These are phyloP conservation scores for Pythium volutum DNA, from an alignment of 352 stramenopile species.

Conservation along the genomic window DNA sequence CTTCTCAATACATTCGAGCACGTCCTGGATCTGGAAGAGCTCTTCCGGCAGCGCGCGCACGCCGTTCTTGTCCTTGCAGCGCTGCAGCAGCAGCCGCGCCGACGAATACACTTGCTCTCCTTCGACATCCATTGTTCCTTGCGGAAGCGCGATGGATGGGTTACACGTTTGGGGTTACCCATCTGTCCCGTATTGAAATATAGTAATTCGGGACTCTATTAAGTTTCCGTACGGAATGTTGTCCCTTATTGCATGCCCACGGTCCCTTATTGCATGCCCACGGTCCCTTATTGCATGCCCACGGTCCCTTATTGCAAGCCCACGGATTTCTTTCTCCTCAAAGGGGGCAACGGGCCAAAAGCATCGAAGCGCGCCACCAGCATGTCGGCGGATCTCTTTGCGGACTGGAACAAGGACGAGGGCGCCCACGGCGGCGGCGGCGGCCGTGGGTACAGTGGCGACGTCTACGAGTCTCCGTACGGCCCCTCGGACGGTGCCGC, in stretches of 20 bases:
- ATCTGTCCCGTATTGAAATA: background rate
- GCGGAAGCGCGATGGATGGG: background rate
- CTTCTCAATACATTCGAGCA: slow-evolving; percentile 63
- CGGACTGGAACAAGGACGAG: slow-evolving; percentile 87
- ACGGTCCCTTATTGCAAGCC: slow-evolving; percentile 13
- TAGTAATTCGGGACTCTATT: too few relatives aligned
- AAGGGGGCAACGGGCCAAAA: background rate
- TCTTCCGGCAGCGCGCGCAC: slow-evolving; percentile 35
- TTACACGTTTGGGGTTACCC: background rate
- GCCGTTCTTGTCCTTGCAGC: slow-evolving; percentile 14
- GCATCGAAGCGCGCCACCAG: background rate
- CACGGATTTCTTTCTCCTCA: slow-evolving; percentile 14
- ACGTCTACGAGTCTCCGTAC: slow-evolving; percentile 40
- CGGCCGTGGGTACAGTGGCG: slow-evolving; percentile 6
- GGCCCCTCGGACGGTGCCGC: slow-evolving; percentile 5
- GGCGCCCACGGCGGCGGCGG: slow-evolving; percentile 29
- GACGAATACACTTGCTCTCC: slow-evolving; percentile 9
- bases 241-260: slow-evolving; percentile 15
- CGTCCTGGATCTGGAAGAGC: slow-evolving; percentile 51
- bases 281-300: slow-evolving; percentile 14
- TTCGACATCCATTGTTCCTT: slow-evolving; percentile 2
- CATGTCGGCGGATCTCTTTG: slow-evolving; percentile 89
- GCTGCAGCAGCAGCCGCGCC: slow-evolving; percentile 19
- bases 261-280: slow-evolving; percentile 14
- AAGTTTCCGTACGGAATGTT: background rate